These are phyloP conservation scores for Podospora tetraspora DNA, from an alignment of 495 filamentous ascomycete genomes.

Conservation along the genomic window DNA sequence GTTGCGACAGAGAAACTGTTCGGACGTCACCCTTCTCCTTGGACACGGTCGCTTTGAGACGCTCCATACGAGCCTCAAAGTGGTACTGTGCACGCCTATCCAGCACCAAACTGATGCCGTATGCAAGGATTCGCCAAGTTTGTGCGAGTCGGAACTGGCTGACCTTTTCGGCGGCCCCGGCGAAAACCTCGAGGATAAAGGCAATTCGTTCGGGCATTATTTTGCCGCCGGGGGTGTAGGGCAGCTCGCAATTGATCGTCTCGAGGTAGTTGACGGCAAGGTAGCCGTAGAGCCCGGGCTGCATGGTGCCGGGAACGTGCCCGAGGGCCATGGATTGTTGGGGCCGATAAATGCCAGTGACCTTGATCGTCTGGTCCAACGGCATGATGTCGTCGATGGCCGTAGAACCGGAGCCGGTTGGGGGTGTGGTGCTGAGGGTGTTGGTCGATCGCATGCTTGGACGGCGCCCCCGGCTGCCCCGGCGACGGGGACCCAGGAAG, in stretches of 20 bases:
- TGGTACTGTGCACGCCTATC: constrained; percentile 54
- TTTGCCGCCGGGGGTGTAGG: constrained; percentile 22
- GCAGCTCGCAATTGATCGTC: constrained; percentile 38
- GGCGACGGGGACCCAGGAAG: constrained; percentile 49
- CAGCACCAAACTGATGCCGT: constrained; percentile 57
- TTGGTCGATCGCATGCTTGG: constrained; percentile 34
- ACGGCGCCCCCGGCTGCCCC: constrained; percentile 33
- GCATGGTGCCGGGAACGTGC: constrained; percentile 51
- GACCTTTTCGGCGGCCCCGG: constrained; percentile 53
- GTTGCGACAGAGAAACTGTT: constrained; percentile 10
- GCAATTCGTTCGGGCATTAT: constrained; percentile 41
- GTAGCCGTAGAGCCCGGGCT: constrained; percentile 51
- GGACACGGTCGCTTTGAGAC: constrained; percentile 12
- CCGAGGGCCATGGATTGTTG: constrained; percentile 60
- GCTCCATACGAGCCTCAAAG: constrained; percentile 37
- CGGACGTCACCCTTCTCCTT: constrained; percentile 27
- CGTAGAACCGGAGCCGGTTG: constrained; percentile 40
- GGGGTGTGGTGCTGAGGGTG: constrained; percentile 54
- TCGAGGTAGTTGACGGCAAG: constrained; percentile 56
- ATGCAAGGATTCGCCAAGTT: constrained; percentile 67
- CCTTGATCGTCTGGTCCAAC: constrained; percentile 57
- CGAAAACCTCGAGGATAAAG: constrained; percentile 57
- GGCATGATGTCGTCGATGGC: constrained; percentile 47
- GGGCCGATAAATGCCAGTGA: constrained; percentile 48
- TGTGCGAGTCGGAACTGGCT: constrained; percentile 62